phyloP scores from a whole-genome alignment of 768 basidiomycete species.

The Macrolepiota albuminosa region DNA sequence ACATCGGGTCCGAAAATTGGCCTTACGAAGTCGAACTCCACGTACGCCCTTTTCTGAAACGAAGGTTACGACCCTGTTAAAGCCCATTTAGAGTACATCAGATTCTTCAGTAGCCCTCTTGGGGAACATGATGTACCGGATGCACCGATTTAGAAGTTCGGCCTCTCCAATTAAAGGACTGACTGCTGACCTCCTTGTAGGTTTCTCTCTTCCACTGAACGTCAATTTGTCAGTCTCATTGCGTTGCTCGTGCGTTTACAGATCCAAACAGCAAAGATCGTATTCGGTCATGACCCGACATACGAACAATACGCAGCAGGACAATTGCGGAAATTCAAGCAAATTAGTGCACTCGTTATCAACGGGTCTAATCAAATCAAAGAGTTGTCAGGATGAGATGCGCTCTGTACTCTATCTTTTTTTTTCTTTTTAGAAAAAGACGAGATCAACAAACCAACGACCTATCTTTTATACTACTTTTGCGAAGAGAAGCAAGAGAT shows the following conservation, averaged over 20 bases:
- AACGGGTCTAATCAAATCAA: neutral
- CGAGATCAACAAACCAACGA: too few species aligned
- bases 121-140: slow-evolving; percentile 56
- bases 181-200: slow-evolving; percentile 76
- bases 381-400: neutral
- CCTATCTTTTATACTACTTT: neutral
- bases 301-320: slow-evolving; percentile 58
- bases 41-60: slow-evolving; percentile 32
- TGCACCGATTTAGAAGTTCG: slow-evolving; percentile 78
- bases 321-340: slow-evolving; percentile 33
- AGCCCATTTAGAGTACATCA: slow-evolving; percentile 43
- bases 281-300: slow-evolving; percentile 43
- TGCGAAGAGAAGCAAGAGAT: neutral
- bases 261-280: slow-evolving; percentile 67
- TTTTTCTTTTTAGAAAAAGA: neutral
- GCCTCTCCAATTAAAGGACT: slow-evolving; percentile 83
- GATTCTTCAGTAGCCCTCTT: slow-evolving; percentile 48
- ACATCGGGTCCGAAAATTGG: slow-evolving; percentile 69
- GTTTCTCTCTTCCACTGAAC: slow-evolving; percentile 15
- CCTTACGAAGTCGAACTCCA: slow-evolving; percentile 68
- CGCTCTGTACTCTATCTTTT: neutral
- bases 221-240: neutral
- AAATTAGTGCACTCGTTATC: slow-evolving; percentile 11
- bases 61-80: neutral
- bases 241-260: slow-evolving; percentile 18